Percentiles rank a stretch among this genome's conserved stretches.
phyloP scores from a whole-genome alignment of 1,284 basidiomycete genomes.

The Marasmius sp. region DNA sequence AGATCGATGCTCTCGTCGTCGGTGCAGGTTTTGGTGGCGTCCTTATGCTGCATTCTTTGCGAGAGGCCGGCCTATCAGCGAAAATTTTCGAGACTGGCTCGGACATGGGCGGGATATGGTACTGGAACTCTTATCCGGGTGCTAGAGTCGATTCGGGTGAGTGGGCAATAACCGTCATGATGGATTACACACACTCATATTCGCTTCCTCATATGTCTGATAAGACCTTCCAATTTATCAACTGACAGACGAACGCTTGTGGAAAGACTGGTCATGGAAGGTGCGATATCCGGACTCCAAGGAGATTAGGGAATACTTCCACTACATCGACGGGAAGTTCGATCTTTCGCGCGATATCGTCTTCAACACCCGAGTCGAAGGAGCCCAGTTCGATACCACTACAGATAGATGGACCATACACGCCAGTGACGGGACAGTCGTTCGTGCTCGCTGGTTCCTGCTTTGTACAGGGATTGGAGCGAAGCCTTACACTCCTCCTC shows the following conservation, averaged over 20 bases:
- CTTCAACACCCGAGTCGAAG: slow-evolving; percentile 12
- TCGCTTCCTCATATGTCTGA: slow-evolving; percentile 1
- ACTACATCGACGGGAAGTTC: slow-evolving; percentile 9
- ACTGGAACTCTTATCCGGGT: slow-evolving; percentile 26
- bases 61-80: slow-evolving; percentile 19
- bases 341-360: slow-evolving; percentile 9
- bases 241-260: slow-evolving; percentile 8
- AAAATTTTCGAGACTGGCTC: slow-evolving; percentile 23
- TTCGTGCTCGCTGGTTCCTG: slow-evolving; percentile 3
- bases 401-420: slow-evolving; percentile 9
- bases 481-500: slow-evolving; percentile 21
- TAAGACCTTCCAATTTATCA: slow-evolving; percentile 12
- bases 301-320: slow-evolving; percentile 13
- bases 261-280: slow-evolving; percentile 8
- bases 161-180: not conserved
- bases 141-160: slow-evolving; percentile 7
- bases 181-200: not conserved
- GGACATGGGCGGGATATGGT: slow-evolving; percentile 22
- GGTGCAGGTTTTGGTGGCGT: slow-evolving; percentile 19
- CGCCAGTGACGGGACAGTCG: slow-evolving; percentile 6
- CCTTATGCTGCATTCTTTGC: slow-evolving; percentile 19
- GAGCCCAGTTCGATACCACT: slow-evolving; percentile 10
- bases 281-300: slow-evolving; percentile 11
- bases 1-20: not conserved
- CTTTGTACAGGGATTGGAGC: slow-evolving; percentile 20